Base-by-base conservation (phyloP, 768 basidiomycete species). In the Tulasnella calospora region DNA sequence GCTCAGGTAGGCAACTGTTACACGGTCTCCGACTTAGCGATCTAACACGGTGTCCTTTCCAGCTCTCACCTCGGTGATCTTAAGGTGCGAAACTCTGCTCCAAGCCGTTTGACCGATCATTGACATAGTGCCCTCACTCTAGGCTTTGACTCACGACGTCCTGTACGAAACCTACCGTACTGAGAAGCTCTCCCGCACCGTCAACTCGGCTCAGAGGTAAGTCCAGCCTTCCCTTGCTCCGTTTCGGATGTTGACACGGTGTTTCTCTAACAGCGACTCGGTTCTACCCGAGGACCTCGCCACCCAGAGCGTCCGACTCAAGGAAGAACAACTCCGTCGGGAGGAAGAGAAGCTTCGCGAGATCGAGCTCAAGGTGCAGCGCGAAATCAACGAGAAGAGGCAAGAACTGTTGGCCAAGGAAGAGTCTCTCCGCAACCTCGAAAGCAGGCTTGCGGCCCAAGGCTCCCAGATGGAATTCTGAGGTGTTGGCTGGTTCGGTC, bases 281-380 rank as follows among this genome's bases (percentile, higher is more conserved):
- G 94, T 99, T 81, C 89, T 94, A 27, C 96, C 98, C 0, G 96
- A 98, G 85, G 98, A 99, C 83, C 90, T 99, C 81, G 98, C 98
- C 23, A 95, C 92, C 75, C 98, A 99, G 85, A 94, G 92, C 79
- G 96, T 98, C 70, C 93, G 97, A 78, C 91, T 99, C 87, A 99
- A 99, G 87, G 98, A 99, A 86, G 98, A 99, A 84, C 98, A 99
- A 84, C 91, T 99, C 79, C 92, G 96, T 82, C 88, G 94, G 79
- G 98, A 99, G 84, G 96, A 98, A 87, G 95, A 98, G 88, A 97
- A 97, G 88, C 89, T 99, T 81, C 95, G 97, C 80, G 98, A 99
- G 86, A 94, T 98, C 85, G 98, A 99, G 85, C 89, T 98, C 85
- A 96, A 95, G 85, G 95, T 98, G 38, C 96, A 98, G 85, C 90